Conservation (phyloP, 768 basidiomycete species). For the Leccinum subtestaceum region DNA sequence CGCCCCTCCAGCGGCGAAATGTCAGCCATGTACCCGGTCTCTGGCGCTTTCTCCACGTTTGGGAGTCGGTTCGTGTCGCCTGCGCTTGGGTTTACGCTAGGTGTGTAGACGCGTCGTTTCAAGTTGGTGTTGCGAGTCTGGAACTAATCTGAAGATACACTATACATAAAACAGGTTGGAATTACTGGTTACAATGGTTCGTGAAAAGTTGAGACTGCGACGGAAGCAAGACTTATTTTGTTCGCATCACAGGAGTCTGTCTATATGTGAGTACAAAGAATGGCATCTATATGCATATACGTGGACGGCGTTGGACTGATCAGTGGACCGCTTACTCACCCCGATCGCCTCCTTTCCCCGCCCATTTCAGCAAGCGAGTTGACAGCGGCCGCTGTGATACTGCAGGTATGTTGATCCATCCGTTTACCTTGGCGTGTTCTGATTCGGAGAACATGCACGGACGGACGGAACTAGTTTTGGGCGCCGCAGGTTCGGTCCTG, state of each 20-base stretch:
- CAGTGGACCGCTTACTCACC: not conserved
- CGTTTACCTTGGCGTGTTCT: not conserved
- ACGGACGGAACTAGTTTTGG: constrained; percentile 35
- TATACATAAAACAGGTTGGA: constrained; percentile 41
- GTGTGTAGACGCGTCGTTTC: constrained; percentile 23
- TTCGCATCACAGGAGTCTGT: constrained; percentile 34
- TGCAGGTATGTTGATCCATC: constrained; percentile 34
- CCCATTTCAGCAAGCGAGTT: constrained; percentile 49
- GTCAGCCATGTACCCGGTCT: constrained; percentile 61
- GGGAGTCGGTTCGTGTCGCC: constrained; percentile 58
- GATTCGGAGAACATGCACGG: not conserved
- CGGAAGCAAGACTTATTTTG: not conserved
- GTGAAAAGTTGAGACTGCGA: not conserved
- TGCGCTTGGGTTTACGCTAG: constrained; percentile 57
- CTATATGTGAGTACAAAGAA: constrained; percentile 34
- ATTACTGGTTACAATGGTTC: constrained; percentile 55
- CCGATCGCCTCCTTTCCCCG: not conserved
- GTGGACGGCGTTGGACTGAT: not conserved
- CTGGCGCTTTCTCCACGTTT: constrained; percentile 58
- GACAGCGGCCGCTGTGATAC: constrained; percentile 54
- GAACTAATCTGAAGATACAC: not conserved
- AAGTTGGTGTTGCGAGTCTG: not conserved
- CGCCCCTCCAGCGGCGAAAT: constrained; percentile 54
- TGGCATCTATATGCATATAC: not conserved
- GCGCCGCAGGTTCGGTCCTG: constrained; percentile 47